Evolutionary conservation across 2,329 filamentous ascomycete species (phyloP).

Genomic region (Fusarium multiceps): DNA sequence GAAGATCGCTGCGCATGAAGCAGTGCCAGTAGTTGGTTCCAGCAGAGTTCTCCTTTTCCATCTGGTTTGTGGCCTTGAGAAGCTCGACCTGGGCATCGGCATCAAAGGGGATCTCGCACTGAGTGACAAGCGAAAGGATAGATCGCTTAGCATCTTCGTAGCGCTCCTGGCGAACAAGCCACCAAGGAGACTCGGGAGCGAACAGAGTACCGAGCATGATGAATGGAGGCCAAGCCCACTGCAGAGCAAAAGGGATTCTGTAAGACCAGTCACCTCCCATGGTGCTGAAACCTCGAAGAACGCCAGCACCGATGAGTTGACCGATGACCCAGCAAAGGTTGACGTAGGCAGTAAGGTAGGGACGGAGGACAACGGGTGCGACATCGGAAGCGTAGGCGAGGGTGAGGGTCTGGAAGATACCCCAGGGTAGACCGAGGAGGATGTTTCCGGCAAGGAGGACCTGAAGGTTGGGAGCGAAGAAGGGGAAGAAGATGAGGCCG

Average conservation of each 20-base stretch:
- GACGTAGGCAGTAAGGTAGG: conserved; percentile 60
- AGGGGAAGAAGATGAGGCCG: conserved; percentile 60
- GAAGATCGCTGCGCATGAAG: conserved; percentile 23
- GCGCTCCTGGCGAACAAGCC: conserved; percentile 56
- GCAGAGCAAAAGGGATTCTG: conserved; percentile 60
- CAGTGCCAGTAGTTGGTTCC: conserved; percentile 29
- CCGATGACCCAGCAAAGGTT: conserved; percentile 64
- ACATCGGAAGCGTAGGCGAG: conserved; percentile 62
- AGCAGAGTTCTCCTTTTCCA: conserved; percentile 27
- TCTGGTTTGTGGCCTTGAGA: conserved; percentile 21
- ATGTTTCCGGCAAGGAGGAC: conserved; percentile 58
- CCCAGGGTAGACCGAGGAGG: conserved; percentile 60
- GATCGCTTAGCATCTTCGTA: conserved; percentile 52
- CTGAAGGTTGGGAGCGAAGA: conserved; percentile 56
- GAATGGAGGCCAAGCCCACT: conserved; percentile 60
- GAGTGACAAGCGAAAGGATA: conserved; percentile 35
- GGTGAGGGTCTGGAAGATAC: conserved; percentile 59
- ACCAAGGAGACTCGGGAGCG: conserved; percentile 64
- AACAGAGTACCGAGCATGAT: conserved; percentile 58
- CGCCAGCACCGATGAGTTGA: conserved; percentile 56
- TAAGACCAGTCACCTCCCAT: conserved; percentile 58
- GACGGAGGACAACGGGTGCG: conserved; percentile 56
- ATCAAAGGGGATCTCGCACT: conserved; percentile 14
- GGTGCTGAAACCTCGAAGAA: conserved; percentile 54
- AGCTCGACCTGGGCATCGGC: conserved; percentile 62